phyloP scores from a whole-genome alignment of 345 rosid species.

The Pseudoturritis turrita region DNA sequence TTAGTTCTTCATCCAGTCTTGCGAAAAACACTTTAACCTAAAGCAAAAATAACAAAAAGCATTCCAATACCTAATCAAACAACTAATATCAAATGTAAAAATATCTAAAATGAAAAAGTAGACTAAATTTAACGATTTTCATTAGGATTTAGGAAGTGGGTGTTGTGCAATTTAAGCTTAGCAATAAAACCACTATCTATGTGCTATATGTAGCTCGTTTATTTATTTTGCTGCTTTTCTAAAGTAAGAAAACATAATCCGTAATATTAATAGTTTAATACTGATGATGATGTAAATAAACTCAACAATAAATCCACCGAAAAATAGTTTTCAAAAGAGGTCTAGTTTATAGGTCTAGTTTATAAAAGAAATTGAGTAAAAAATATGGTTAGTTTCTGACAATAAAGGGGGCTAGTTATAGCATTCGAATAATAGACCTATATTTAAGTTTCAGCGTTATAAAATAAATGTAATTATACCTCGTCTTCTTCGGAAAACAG shows the following conservation, averaged over 20 bases:
- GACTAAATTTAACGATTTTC: neutral
- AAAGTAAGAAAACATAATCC: neutral
- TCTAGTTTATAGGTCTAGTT: neutral
- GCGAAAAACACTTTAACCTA: conserved; percentile 72
- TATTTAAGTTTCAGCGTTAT: neutral
- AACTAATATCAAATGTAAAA: neutral
- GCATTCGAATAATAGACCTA: neutral
- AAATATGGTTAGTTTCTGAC: neutral
- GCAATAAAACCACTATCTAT: conserved; percentile 16
- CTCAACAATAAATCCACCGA: neutral
- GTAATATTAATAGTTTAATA: neutral
- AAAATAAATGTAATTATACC: conserved; percentile 37
- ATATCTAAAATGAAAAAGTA: neutral
- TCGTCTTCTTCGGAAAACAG: conserved; percentile 92
- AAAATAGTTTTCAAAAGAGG: too few species aligned
- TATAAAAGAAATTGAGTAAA: neutral
- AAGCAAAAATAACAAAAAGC: neutral
- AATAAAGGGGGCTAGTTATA: neutral
- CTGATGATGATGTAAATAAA: neutral
- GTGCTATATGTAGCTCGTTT: neutral
- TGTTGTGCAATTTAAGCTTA: conserved; percentile 9
- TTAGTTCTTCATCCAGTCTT: conserved; percentile 65
- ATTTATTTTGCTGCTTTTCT: neutral
- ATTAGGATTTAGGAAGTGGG: conserved; percentile 4
- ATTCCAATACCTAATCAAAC: neutral